Evolutionary conservation across 371 early-diverging fungal genomes (phyloP), one percentile per base, ranked within the genome.

Genomic region (Mucor ambiguus): DNA sequence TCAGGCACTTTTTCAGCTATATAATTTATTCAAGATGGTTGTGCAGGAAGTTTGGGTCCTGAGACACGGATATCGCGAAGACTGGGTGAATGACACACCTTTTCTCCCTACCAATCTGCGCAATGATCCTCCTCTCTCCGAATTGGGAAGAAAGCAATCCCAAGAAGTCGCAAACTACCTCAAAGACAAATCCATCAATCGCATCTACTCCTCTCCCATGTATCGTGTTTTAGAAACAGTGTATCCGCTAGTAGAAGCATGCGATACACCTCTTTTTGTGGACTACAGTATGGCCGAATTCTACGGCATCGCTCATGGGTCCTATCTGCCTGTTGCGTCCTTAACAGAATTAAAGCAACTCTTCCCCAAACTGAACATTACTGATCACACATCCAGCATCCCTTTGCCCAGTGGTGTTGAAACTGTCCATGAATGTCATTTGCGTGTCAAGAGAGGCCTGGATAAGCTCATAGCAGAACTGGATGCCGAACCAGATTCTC

Each of bases 251-350:
- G 70, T 70, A 10, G 48, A 75, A 28, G 67, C 41, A 20, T 60
- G 67, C 8, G 38, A 63, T 18, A 59, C 64, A 18, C 75, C 75
- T 16, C 64, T 80, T 8, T 71, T 61, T 60, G 38, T 75, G 44
- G 80, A 80, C 22, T 67, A 75, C 62, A 61, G 70, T 7, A 73
- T 80, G 73, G 71, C 70, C 41, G 80, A 80, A 66, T 80, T 77
- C 76, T 77, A 77, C 58, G 80, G 80, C 4, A 35, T 52, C 11
- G 69, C 77, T 10, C 71, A 75, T 58, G 67, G 37, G 1, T 41
- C 62, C 2, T 80, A 80, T 55, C 66, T 67, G 16, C 75, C 65
- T 41, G 71, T 73, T 22, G 78, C 78, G 11, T 59, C 73, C 4
- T 30, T 67, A 9, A 43, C 68, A 10, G 63, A 69, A 29, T 57